These are phyloP conservation scores for Solanum tarijense DNA, from an alignment of 257 asterid species.

Conservation along the genomic window DNA sequence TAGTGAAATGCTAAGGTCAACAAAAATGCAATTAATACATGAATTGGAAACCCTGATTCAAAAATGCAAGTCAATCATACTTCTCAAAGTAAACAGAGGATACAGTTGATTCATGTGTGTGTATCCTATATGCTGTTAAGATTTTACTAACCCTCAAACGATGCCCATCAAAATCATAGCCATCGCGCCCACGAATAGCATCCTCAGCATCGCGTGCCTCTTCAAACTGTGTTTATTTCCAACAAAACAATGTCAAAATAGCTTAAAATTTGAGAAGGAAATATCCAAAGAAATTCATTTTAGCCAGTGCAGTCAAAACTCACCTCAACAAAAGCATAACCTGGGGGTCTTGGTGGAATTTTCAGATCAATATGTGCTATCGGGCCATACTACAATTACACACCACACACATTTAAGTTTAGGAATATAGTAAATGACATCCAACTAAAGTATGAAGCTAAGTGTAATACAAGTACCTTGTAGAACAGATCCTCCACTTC, in stretches of 20 bases:
- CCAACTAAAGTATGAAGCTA: neutral
- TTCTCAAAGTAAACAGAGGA: neutral
- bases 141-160: constrained; percentile 68
- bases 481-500: constrained; percentile 93
- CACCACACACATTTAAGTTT: neutral
- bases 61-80: neutral
- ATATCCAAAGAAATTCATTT: neutral
- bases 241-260: neutral
- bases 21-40: neutral
- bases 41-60: neutral
- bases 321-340: constrained; percentile 98
- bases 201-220: constrained; percentile 98
- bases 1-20: neutral
- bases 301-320: constrained; percentile 1
- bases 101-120: neutral
- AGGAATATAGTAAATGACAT: neutral
- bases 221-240: constrained; percentile 53
- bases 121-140: neutral
- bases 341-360: constrained; percentile 96
- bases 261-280: neutral
- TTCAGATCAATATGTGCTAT: constrained; percentile 88
- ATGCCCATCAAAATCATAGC: constrained; percentile 93
- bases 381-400: constrained; percentile 67
- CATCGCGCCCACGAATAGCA: constrained; percentile 99
- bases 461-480: constrained; percentile 39